A percentile compares a stretch with the other conserved stretches of the same genome.
Evolutionary conservation across 2,329 filamentous ascomycete genomes (phyloP).

Genomic region (Trichoderma gracile): DNA sequence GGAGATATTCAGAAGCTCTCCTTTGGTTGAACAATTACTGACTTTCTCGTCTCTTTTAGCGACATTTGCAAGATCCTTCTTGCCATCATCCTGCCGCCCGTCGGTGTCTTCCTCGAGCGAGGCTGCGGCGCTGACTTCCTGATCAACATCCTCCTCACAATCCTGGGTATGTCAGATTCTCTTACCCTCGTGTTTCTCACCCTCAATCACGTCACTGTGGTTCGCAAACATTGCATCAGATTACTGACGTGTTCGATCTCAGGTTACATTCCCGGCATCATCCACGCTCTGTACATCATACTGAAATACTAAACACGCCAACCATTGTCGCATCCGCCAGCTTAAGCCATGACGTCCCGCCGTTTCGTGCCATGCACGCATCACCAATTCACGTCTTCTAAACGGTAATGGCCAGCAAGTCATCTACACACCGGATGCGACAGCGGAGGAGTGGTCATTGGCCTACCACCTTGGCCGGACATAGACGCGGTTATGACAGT

Average conservation of each 20-base stretch:
- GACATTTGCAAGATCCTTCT: slow-evolving; percentile 73
- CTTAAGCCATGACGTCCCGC: slow-evolving; percentile 7
- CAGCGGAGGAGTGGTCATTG: neutral
- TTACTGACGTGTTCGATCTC: slow-evolving; percentile 26
- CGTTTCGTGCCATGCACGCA: neutral
- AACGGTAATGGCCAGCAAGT: slow-evolving; percentile 2
- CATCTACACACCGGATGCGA: slow-evolving; percentile 9
- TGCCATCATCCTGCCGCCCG: slow-evolving; percentile 83
- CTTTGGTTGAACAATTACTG: neutral
- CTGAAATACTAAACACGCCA: slow-evolving; percentile 69
- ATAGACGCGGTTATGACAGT: slow-evolving; percentile 21
- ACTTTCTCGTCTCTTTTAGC: slow-evolving; percentile 32
- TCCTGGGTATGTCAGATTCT: slow-evolving; percentile 54
- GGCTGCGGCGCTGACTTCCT: slow-evolving; percentile 84
- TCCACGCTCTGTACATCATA: slow-evolving; percentile 93
- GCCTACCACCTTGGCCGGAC: slow-evolving; percentile 14
- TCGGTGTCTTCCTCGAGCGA: slow-evolving; percentile 92
- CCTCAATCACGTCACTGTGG: neutral
- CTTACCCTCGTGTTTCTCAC: neutral
- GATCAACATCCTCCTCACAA: slow-evolving; percentile 90
- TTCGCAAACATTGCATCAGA: neutral
- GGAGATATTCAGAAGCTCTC: neutral
- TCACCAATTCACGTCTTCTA: neutral
- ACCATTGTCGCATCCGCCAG: slow-evolving; percentile 6
- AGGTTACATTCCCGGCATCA: slow-evolving; percentile 75